phyloP scores from a whole-genome alignment of 805 yeast species.

The Yamadazyma ubonensis region DNA sequence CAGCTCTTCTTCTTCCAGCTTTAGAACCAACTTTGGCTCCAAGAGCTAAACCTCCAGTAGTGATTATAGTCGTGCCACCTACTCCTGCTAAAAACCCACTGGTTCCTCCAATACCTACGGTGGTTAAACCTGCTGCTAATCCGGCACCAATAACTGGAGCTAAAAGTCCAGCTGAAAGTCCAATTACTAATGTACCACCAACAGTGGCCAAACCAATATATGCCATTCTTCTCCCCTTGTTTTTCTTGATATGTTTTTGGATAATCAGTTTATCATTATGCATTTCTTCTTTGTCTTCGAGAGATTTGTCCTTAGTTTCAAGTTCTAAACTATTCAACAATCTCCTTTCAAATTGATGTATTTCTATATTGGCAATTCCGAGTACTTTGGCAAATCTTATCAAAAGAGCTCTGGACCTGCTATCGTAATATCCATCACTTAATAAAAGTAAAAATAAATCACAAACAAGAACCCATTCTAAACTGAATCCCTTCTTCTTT shows the following conservation, averaged over 20 bases:
- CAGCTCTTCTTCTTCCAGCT: conserved; percentile 85
- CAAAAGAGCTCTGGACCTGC: conserved; percentile 82
- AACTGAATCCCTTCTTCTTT: conserved; percentile 39
- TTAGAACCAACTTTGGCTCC: conserved; percentile 87
- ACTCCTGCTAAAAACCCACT: conserved; percentile 91
- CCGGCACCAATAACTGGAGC: conserved; percentile 99
- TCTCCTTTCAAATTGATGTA: conserved; percentile 85
- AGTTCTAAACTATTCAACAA: conserved; percentile 88
- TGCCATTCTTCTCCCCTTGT: conserved; percentile 65
- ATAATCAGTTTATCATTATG: conserved; percentile 77
- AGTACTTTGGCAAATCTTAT: conserved; percentile 63
- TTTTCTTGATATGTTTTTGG: conserved; percentile 65
- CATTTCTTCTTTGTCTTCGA: conserved; percentile 68
- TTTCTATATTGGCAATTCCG: conserved; percentile 61
- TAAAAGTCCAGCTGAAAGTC: conserved; percentile 88
- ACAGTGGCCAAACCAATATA: conserved; percentile 93
- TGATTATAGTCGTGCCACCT: conserved; percentile 93
- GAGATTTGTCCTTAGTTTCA: conserved; percentile 50
- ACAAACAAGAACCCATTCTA: conserved; percentile 92
- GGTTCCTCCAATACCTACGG: conserved; percentile 94
- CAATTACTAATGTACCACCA: conserved; percentile 93
- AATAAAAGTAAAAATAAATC: conserved; percentile 79
- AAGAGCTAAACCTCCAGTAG: conserved; percentile 84
- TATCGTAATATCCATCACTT: conserved; percentile 83
- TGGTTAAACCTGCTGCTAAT: conserved; percentile 92